Evolutionary conservation across 495 filamentous ascomycete genomes (phyloP).

Genomic region (Annulohypoxylon moriforme): DNA sequence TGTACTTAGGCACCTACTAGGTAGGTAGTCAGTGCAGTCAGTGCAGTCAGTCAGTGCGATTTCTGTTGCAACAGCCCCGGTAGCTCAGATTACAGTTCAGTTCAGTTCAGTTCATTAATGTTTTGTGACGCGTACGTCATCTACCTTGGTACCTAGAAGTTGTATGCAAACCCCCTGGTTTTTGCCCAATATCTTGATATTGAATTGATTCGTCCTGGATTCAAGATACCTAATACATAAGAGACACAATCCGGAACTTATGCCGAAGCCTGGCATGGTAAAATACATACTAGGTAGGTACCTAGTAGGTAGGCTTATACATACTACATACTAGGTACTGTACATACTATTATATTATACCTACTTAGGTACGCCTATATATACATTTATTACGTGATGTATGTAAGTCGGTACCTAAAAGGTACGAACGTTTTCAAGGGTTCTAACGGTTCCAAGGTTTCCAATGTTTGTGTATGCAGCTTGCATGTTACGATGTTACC

Average conservation of each 20-base stretch:
- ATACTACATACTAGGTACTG: not conserved
- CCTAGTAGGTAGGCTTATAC: too few species aligned
- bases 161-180: too few species aligned
- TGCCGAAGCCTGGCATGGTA: not conserved
- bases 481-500: conserved; percentile 26
- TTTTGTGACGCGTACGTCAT: conserved; percentile 4
- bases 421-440: conserved; percentile 11
- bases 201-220: not conserved
- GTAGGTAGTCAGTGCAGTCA: too few species aligned
- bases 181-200: not conserved
- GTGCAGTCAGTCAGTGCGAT: not conserved
- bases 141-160: not conserved
- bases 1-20: too few species aligned
- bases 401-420: conserved; percentile 11
- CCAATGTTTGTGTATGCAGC: conserved; percentile 2
- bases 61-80: not conserved
- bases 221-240: not conserved
- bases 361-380: too few species aligned
- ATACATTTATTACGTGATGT: too few species aligned
- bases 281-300: not conserved
- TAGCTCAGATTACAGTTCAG: not conserved
- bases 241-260: not conserved
- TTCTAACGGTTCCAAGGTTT: conserved; percentile 3
- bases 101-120: too few species aligned
- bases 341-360: too few species aligned